Conservation (phyloP, 257 asterid genomes). For the Capsicum chinense region DNA sequence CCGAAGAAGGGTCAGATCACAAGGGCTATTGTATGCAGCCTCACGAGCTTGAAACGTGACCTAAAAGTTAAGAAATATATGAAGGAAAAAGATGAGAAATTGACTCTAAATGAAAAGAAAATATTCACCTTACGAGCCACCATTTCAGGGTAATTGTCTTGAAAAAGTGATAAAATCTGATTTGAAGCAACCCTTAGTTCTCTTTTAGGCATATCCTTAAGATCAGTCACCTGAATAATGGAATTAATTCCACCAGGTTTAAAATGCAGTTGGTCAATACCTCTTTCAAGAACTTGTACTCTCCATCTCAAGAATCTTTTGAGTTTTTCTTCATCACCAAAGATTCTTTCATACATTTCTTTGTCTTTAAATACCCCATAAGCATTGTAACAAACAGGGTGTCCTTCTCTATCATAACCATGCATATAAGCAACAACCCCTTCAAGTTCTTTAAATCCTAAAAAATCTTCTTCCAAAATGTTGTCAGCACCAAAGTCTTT, state of each 20-base stretch:
- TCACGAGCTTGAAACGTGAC: no score
- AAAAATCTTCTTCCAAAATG: constrained; percentile 66
- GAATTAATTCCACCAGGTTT: constrained; percentile 87
- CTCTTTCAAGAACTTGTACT: constrained; percentile 72
- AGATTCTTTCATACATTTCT: constrained; percentile 63
- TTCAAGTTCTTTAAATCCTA: constrained; percentile 85
- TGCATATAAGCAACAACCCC: constrained; percentile 83
- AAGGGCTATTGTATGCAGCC: no score
- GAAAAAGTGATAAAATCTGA: constrained; percentile 79
- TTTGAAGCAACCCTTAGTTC: constrained; percentile 87
- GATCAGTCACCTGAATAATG: constrained; percentile 72
- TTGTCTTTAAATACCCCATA: constrained; percentile 79
- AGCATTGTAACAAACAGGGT: constrained; percentile 89
- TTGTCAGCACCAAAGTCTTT: constrained; percentile 66
- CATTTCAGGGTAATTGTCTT: constrained; percentile 96
- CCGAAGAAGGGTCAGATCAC: no score
- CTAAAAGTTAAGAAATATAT: background rate
- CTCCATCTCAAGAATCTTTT: constrained; percentile 70
- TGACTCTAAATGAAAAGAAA: background rate
- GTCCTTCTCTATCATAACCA: constrained; percentile 61
- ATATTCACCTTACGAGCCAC: constrained; percentile 78
- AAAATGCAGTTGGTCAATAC: constrained; percentile 64
- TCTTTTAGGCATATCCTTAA: constrained; percentile 83
- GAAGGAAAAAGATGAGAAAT: background rate
- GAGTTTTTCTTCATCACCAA: constrained; percentile 72